These are phyloP conservation scores for Fusarium sp. DNA, from an alignment of 2,329 filamentous ascomycete genomes.

Conservation along the genomic window DNA sequence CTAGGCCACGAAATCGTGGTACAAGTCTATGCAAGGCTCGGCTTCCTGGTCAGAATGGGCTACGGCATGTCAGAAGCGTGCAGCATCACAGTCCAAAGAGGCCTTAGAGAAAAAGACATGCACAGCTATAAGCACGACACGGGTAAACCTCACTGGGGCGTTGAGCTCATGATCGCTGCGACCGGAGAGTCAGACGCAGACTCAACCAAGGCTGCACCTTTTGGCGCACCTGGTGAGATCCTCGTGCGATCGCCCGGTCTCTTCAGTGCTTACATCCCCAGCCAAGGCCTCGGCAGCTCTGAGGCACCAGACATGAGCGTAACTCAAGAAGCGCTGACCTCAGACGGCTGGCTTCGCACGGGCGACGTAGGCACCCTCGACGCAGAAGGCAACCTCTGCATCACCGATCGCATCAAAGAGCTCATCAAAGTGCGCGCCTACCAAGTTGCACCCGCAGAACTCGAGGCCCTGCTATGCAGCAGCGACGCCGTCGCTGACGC, in stretches of 20 bases:
- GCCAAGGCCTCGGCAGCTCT: conserved; percentile 57
- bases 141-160: conserved; percentile 76
- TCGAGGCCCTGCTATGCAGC: conserved; percentile 57
- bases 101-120: conserved; percentile 64
- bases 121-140: conserved; percentile 71
- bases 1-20: conserved; percentile 68
- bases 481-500: conserved; percentile 70
- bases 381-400: conserved; percentile 69
- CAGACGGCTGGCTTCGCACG: conserved; percentile 79
- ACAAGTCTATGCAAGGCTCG: conserved; percentile 73
- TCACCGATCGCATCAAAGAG: conserved; percentile 81
- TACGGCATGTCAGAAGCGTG: conserved; percentile 84
- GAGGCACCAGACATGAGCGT: conserved; percentile 55
- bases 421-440: conserved; percentile 74
- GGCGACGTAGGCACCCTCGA: conserved; percentile 78
- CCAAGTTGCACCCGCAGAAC: conserved; percentile 72
- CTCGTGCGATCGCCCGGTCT: conserved; percentile 75
- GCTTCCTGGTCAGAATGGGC: conserved; percentile 69
- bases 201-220: conserved; percentile 58
- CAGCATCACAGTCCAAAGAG: conserved; percentile 73
- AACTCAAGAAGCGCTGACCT: conserved; percentile 57
- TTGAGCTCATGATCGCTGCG: conserved; percentile 75
- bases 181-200: conserved; percentile 56
- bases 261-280: conserved; percentile 78
- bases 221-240: conserved; percentile 72